Evolutionary conservation across 2,329 filamentous ascomycete genomes (phyloP), one percentile per base, ranked within the genome.

Genomic region (Aspergillus flavus): DNA sequence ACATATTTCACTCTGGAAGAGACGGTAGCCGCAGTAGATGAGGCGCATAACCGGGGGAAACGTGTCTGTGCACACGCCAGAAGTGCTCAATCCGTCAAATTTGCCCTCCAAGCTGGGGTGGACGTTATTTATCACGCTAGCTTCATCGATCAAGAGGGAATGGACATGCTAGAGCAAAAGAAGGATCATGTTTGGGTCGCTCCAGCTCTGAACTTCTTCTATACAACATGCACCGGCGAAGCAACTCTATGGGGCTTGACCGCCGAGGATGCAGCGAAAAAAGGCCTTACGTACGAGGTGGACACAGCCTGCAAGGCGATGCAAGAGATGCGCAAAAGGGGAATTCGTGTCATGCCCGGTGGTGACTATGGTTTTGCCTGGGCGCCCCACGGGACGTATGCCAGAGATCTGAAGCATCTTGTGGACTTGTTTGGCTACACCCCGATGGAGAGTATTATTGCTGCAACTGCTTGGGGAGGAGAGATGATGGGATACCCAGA

Each of bases 351-450:
- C 0, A 69, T 82, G 2, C 80, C 80, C 6, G 80, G 79, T 16
- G 80, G 76, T 28, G 79, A 82, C 65, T 82, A 80, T 50, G 79
- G 79, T 1, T 82, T 82, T 56, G 76, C 79, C 1, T 82, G 79
- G 80, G 77, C 79, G 1, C 80, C 79, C 1, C 80, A 82, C 39
- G 80, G 80, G 12, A 80, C 71, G 6, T 45, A 45, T 12, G 43
- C 43, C 4, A 45, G 43, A 23, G 43, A 45, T 14, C 10, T 45
- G n/a, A 45, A 45, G 23, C 43, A 45, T 23, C 43, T 45, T 12
- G 43, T 45, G n/a, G 43, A 45, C n/a, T 23, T 80, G 1, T 72
- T 82, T 6, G 78, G 71, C 0, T 82, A 80, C 65, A 81, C 78
- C 0, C 73, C 78, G 0, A 75, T 77, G 61, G 81, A 82, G 57